Evolutionary conservation across 306 rosid species (phyloP), one percentile per base, ranked within the genome.

Genomic region (Rosa lucieae): DNA sequence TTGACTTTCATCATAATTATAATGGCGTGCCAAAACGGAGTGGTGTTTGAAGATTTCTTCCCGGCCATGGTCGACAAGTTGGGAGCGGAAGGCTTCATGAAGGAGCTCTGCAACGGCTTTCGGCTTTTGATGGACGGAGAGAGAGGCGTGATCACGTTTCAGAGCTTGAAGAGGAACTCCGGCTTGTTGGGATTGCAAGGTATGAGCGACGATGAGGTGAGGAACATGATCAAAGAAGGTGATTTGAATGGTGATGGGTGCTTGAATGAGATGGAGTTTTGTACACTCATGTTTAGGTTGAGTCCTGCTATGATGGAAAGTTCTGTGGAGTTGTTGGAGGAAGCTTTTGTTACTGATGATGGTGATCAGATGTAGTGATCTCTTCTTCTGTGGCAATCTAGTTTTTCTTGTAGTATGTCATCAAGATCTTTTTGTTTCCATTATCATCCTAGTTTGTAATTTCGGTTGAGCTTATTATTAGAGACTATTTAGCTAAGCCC

Each of bases 221-320:
- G 46, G 84, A 83, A 90, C 79, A 92, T 94, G 98, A 82, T 94
- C 14, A 81, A 79, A 70, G 98, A 92, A 88, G 98, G 98, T 2
- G 98, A 94, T 81, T 77, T 88, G 74, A 92, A 94, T 75, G 96
- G 94, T 0, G 93, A 92, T 88, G 98, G 91, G 6, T 87, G 86
- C 59, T 87, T 94, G 46, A 76, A 80, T 75, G 94, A 92, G 79
- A 88, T 89, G 93, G 98, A 94, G 78, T 94, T 94, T 72, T 94
- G 93, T 37, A 90, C 90, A 0, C 96, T 94, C 66, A 94, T 94
- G 98, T 88, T 94, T 77, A 90, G 89, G 88, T 72, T 94, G 85
- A 94, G 98, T 56, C 98, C 98, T 83, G 89, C 85, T 56, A 86
- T 94, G 85, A 94, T 94, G 97, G 85, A 77, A 47, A 79, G 67